Base-by-base conservation (phyloP, 768 basidiomycete genomes). In the Pleurotus eryngii region DNA sequence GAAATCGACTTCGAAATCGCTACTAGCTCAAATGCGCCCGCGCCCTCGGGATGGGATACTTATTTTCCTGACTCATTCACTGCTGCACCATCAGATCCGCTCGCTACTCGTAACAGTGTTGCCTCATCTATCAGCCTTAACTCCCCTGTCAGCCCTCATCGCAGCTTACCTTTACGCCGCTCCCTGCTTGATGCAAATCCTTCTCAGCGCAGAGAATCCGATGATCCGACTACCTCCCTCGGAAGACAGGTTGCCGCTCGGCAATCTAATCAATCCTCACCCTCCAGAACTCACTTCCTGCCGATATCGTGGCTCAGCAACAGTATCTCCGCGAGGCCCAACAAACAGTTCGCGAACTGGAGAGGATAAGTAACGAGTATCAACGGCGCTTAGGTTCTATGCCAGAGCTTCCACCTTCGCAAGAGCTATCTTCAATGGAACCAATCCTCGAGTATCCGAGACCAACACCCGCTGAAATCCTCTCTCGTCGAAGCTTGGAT, bases 221-320 rank as follows among this genome's bases (percentile, higher is more conserved):
- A 76, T 47, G 76, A 79, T 55, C 65, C 72, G 14, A 59, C 67
- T 27, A 79, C 77, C 8, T 59, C 68, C 2, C 59, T 77, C 4
- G 77, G 77, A 12, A 67, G 76, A 56, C 70, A 70, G 35, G 74
- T 77, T 38, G 76, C 74, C 47, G 72, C 74, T 45, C 68, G 75
- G 43, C 69, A 74, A 63, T 24, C 51, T 30, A 39, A 54, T 71
- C 75, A 12, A 67, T 11, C 30, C 30, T 35, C 30, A 11, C 30
- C 30, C 30, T 35, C 30, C 30, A 35, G 8, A 69, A 17, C 66
- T 65, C 15, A 57, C 63, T 47, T 54, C 64, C 43, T 55, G 46
- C 22, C 55, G 64, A 59, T 46, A 56, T 54, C 43, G 24, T 54
- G 48, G 45, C 35, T 54, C 46, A 42, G 35, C 47, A 27, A 55